Evolutionary conservation across 441 rosid genomes (phyloP).

Genomic region (Croton laevigatus): DNA sequence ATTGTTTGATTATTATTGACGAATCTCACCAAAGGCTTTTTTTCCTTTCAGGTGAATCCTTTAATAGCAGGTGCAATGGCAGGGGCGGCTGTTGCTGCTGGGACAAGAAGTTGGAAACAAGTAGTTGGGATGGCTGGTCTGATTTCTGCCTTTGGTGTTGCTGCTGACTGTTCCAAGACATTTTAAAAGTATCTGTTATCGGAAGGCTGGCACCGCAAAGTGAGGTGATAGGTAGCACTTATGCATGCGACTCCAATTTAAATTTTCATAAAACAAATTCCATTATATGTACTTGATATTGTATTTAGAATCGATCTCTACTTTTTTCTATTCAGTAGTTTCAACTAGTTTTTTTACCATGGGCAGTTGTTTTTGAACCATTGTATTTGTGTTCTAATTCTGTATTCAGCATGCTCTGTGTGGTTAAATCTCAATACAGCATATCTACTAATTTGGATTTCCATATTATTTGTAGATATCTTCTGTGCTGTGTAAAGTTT

Average conservation of each 20-base stretch:
- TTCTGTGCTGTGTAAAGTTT: neutral
- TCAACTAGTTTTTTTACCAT: neutral
- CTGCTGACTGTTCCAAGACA: constrained; percentile 60
- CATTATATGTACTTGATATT: no score
- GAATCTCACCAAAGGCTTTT: constrained; percentile 11
- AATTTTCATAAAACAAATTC: no score
- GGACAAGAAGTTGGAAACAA: constrained; percentile 59
- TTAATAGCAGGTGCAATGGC: constrained; percentile 75
- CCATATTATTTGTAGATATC: neutral
- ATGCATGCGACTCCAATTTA: neutral
- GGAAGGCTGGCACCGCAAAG: constrained; percentile 16
- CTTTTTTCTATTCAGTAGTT: neutral
- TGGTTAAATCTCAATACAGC: neutral
- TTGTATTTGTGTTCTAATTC: neutral
- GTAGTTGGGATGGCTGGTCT: constrained; percentile 55
- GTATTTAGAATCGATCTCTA: neutral
- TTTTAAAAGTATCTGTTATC: constrained; percentile 23
- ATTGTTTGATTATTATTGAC: constrained; percentile 12
- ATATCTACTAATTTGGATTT: neutral
- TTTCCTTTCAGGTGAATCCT: constrained; percentile 58
- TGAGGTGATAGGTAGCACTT: constrained; percentile 18
- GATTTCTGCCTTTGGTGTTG: constrained; percentile 59
- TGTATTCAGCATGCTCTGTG: neutral
- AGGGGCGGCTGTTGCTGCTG: constrained; percentile 70
- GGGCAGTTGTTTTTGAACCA: neutral